phyloP scores from a whole-genome alignment of 108 stramenopile genomes.

The Skeletonema potamos region DNA sequence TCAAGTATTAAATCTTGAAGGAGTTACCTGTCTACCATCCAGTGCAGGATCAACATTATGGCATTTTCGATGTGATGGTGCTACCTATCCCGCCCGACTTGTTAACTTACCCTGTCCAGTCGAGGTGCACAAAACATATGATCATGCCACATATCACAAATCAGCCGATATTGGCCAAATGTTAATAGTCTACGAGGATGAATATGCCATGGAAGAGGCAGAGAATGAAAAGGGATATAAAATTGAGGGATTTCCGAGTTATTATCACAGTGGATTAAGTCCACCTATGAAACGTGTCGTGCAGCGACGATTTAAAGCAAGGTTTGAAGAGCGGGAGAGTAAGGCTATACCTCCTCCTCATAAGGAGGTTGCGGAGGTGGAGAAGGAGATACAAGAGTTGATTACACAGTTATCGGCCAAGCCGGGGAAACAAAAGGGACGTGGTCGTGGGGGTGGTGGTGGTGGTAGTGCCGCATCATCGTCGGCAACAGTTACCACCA shows the following conservation, averaged over 20 bases:
- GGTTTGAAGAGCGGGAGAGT: conserved; percentile 64
- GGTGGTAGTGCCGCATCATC: conserved; percentile 7
- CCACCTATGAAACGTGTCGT: conserved; percentile 88
- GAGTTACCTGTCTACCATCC: conserved; percentile 60
- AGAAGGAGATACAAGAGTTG: conserved; percentile 62
- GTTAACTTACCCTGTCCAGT: conserved; percentile 93
- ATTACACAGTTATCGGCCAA: conserved; percentile 60
- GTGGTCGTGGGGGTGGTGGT: not conserved
- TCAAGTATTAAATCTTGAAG: conserved; percentile 73
- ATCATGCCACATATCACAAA: conserved; percentile 92
- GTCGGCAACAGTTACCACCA: conserved; percentile 29
- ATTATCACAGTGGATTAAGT: conserved; percentile 86
- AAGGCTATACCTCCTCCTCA: conserved; percentile 61
- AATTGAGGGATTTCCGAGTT: conserved; percentile 60
- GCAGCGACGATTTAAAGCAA: conserved; percentile 62
- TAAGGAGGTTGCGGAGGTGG: conserved; percentile 64
- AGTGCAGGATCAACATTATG: conserved; percentile 66
- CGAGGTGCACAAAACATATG: conserved; percentile 91
- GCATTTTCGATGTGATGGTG: conserved; percentile 87
- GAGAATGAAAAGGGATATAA: conserved; percentile 62
- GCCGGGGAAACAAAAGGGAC: conserved; percentile 2
- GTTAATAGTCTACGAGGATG: conserved; percentile 90
- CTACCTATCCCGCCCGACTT: conserved; percentile 87
- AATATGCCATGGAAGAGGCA: conserved; percentile 83
- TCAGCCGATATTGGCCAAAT: conserved; percentile 90